Conservation (phyloP, 768 basidiomycete species). For the Phlebiopsis flavidoalba region DNA sequence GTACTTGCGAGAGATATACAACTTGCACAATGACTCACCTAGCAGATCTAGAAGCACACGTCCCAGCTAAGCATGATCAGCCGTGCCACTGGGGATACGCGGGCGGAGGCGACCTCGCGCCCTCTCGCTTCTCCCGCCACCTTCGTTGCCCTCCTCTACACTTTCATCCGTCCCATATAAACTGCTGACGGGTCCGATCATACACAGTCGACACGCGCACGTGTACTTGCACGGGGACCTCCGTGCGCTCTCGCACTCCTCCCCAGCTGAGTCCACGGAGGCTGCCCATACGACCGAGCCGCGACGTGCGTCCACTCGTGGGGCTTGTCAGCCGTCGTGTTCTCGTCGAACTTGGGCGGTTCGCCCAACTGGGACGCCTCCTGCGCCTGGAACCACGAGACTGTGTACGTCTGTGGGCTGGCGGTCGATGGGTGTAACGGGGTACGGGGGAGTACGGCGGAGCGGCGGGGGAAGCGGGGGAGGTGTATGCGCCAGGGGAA, state of each 20-base stretch:
- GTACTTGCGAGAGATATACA: not conserved
- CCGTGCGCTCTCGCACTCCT: not conserved
- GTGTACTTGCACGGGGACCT: not conserved
- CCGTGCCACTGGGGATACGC: not conserved
- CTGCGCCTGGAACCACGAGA: not conserved
- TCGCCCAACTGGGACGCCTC: not conserved
- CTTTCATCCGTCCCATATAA: not conserved
- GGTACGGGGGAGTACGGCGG: not conserved
- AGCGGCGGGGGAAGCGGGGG: not conserved
- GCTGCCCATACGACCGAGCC: not conserved
- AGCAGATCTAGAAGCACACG: no score
- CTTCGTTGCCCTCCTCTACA: not conserved
- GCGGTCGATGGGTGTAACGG: not conserved
- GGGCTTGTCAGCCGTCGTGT: no score
- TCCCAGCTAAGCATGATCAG: not conserved
- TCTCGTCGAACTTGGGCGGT: not conserved
- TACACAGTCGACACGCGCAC: not conserved
- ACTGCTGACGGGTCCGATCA: not conserved
- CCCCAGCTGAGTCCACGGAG: not conserved
- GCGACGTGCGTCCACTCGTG: not conserved
- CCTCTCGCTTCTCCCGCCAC: not conserved
- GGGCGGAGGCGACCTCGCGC: not conserved
- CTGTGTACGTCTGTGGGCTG: not conserved
- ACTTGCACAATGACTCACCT: not conserved
- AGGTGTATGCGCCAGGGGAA: not conserved